Evolutionary conservation across 1,139 yeast genomes (phyloP).

Genomic region (Ogataea hybrid): DNA sequence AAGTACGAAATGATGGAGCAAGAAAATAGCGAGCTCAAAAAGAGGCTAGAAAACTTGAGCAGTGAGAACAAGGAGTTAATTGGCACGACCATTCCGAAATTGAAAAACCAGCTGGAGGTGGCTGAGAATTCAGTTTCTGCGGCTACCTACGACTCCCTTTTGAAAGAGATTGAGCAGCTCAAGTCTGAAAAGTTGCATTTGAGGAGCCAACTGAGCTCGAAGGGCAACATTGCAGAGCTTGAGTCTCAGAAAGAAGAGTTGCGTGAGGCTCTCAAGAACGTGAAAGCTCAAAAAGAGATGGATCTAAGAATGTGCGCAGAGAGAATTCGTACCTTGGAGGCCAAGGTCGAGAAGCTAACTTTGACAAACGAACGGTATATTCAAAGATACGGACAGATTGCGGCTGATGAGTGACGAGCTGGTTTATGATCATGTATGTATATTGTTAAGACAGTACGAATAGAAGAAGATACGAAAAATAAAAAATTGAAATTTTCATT

Average conservation of each 20-base stretch:
- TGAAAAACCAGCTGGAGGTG: constrained; percentile 38
- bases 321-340: no score
- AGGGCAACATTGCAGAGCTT: constrained; percentile 37
- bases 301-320: constrained; percentile 40
- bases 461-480: no score
- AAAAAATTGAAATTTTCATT: no score
- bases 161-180: constrained; percentile 26
- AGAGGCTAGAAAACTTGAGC: constrained; percentile 40
- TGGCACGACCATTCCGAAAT: constrained; percentile 40
- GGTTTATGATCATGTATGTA: no score
- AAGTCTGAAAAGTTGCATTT: constrained; percentile 30
- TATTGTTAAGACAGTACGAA: no score
- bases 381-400: no score
- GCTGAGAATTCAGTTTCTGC: constrained; percentile 20
- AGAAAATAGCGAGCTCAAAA: no score
- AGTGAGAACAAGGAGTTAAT: constrained; percentile 45
- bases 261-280: constrained; percentile 46
- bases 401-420: no score
- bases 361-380: no score
- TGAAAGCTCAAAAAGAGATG: constrained; percentile 36
- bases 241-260: constrained; percentile 57
- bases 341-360: no score
- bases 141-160: constrained; percentile 7
- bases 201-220: constrained; percentile 20
- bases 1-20: no score